phyloP scores from a whole-genome alignment of 2,329 filamentous ascomycete species.

The Calonectria pseudoreteaudii region DNA sequence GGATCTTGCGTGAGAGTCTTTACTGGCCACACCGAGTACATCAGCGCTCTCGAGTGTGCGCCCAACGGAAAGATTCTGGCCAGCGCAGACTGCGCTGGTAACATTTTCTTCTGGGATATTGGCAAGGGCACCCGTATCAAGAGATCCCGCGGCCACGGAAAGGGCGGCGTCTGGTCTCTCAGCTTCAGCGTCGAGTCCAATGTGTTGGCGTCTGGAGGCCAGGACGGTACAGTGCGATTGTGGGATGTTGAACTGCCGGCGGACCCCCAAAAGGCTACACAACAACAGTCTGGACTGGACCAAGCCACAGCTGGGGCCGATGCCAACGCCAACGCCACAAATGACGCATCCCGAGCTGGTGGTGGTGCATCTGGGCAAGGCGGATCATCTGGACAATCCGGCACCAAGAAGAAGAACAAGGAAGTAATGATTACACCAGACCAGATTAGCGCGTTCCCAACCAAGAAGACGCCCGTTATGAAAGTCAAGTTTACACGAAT shows the following conservation, averaged over 20 bases:
- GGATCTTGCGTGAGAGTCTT: constrained; percentile 92
- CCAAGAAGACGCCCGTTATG: constrained; percentile 95
- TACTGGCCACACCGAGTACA: constrained; percentile 88
- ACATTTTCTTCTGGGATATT: constrained; percentile 95
- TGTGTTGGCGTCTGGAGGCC: constrained; percentile 88
- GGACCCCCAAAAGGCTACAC: constrained; percentile 70
- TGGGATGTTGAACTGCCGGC: constrained; percentile 89
- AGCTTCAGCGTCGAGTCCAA: constrained; percentile 94
- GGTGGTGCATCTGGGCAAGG: constrained; percentile 43
- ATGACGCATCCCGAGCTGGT: constrained; percentile 45
- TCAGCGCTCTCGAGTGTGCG: constrained; percentile 86
- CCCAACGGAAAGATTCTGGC: constrained; percentile 92
- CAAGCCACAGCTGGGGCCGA: constrained; percentile 57
- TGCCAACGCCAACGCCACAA: constrained; percentile 45
- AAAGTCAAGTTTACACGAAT: constrained; percentile 94
- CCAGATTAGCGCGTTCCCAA: constrained; percentile 93
- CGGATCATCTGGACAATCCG: constrained; percentile 42
- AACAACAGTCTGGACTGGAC: constrained; percentile 57
- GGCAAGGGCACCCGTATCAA: constrained; percentile 88
- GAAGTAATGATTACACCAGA: constrained; percentile 92
- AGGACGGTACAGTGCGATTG: constrained; percentile 91
- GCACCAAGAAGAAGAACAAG: constrained; percentile 82
- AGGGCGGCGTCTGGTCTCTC: constrained; percentile 92
- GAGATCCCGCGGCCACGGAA: constrained; percentile 92
- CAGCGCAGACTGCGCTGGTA: constrained; percentile 87